Percentiles rank a stretch among this genome's conserved stretches.
These are phyloP conservation scores for Torulaspora delbrueckii DNA, from an alignment of 805 yeast species.

Conservation along the genomic window DNA sequence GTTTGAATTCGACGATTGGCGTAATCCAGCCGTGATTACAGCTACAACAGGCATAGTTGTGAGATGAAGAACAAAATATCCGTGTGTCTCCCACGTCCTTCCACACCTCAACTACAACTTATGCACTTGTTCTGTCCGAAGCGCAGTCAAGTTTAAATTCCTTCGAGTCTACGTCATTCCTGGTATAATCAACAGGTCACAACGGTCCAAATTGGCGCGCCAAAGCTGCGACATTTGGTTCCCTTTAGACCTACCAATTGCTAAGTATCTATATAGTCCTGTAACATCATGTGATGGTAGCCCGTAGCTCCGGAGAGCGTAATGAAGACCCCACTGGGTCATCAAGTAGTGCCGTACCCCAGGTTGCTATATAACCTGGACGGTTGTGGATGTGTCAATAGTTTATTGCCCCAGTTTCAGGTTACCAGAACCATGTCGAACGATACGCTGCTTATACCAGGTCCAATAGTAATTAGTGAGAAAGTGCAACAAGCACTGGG, in stretches of 20 bases:
- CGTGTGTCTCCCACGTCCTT: slow-evolving; percentile 5
- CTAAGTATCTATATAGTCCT: slow-evolving; percentile 5
- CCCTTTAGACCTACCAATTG: neutral
- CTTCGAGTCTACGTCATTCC: slow-evolving; percentile 26
- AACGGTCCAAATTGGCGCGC: slow-evolving; percentile 10
- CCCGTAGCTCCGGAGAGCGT: slow-evolving; percentile 4
- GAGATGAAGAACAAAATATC: neutral
- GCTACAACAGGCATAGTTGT: slow-evolving; percentile 6
- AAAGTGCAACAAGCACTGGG: slow-evolving; percentile 74
- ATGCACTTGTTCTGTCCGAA: slow-evolving; percentile 27
- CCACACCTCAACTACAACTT: slow-evolving; percentile 1
- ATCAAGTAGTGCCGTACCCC: neutral
- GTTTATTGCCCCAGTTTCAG: neutral
- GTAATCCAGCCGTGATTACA: slow-evolving; percentile 45
- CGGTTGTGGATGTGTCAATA: neutral
- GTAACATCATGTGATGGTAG: slow-evolving; percentile 5
- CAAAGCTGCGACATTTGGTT: slow-evolving; percentile 10
- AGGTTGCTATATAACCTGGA: neutral
- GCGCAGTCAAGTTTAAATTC: slow-evolving; percentile 35
- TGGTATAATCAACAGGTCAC: neutral
- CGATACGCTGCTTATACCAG: slow-evolving; percentile 61
- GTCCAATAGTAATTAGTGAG: slow-evolving; percentile 81
- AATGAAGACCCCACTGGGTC: neutral
- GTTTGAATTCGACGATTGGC: slow-evolving; percentile 40
- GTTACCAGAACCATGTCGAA: neutral